Base-by-base conservation (phyloP, 139 green algal genomes). In the Ettlia oleoabundans region DNA sequence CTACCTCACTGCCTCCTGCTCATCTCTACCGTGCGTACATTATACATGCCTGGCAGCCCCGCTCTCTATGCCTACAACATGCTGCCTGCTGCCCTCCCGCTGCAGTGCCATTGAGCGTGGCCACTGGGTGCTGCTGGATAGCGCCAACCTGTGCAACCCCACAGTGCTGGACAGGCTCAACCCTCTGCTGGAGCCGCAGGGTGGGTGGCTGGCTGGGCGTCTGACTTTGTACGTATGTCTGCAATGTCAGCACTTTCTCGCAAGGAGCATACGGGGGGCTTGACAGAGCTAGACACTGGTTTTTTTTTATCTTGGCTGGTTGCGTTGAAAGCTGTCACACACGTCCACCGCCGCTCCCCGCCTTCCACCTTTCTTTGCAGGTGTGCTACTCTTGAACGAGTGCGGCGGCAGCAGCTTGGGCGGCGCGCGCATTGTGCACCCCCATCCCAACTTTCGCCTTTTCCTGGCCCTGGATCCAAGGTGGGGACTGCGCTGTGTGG, bases 91-190 rank as follows among this genome's bases (percentile, higher is more conserved):
- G 2, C 42, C 28, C 2, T n/a, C 24, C 55, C 19, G 24, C 18
- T 58, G 43, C 78, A 83, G 80, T 0, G 79, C 79, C 52, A 84
- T 84, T 26, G 79, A 84, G 79, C n/a, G 38, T 0, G 79, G 79
- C 0, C 68, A 79, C 33, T 85, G 80, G 97, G 92, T 99, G 52
- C 88, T 99, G 67, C 91, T 99, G 63, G 96, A 99, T 74, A 96
- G 96, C 77, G 97, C 97, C 37, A 99, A 99, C 87, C 86, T 98
- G 82, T 98, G 95, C 90, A 97, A 96, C 81, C 92, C 97, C 8
- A 96, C 94, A 1, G 96, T 99, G 19, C 88, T 99, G 70, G 97
- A 99, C 89, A 88, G 97, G 10, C 90, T 99, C 35, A 99, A 99
- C 85, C 90, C 96, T 1, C 88, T 99, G 82, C 89, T 99, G 69